Conservation (phyloP, 225 moss, liverwort and hornwort species). For the Pleurozium schreberi region DNA sequence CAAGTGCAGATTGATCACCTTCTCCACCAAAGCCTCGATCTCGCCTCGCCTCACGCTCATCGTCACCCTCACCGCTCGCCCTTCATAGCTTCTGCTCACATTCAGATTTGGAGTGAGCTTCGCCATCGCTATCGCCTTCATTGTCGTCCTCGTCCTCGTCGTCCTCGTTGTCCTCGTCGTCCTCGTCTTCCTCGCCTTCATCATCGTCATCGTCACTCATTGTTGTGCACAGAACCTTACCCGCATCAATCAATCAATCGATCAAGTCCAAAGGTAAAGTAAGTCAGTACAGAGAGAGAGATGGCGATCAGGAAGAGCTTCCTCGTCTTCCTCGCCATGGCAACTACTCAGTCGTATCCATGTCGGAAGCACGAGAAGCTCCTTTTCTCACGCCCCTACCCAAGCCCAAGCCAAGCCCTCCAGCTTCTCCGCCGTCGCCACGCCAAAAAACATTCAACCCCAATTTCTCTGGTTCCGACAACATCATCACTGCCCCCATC, state of each 20-base stretch:
- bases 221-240: not conserved
- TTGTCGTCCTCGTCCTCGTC: not conserved
- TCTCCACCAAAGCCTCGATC: constrained; percentile 19
- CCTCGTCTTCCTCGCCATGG: not conserved
- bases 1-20: not conserved
- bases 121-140: not conserved
- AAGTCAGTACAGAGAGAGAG: not conserved
- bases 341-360: constrained; percentile 5
- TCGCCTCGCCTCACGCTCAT: constrained; percentile 11
- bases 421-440: constrained; percentile 20
- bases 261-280: not conserved
- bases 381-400: not conserved
- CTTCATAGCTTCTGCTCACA: constrained; percentile 17
- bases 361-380: constrained; percentile 6
- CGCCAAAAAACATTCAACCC: constrained; percentile 15
- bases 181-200: not conserved
- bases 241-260: not conserved
- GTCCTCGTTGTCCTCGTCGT: not conserved
- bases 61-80: constrained; percentile 3
- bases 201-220: constrained; percentile 9
- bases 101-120: not conserved
- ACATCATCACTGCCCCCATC: constrained; percentile 19
- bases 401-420: not conserved
- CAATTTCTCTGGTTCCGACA: constrained; percentile 24
- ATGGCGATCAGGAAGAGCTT: not conserved